A percentile compares a stretch with the other conserved stretches of the same genome.
Evolutionary conservation across 768 basidiomycete species (phyloP).

Genomic region (Coprinellus micaceus): DNA sequence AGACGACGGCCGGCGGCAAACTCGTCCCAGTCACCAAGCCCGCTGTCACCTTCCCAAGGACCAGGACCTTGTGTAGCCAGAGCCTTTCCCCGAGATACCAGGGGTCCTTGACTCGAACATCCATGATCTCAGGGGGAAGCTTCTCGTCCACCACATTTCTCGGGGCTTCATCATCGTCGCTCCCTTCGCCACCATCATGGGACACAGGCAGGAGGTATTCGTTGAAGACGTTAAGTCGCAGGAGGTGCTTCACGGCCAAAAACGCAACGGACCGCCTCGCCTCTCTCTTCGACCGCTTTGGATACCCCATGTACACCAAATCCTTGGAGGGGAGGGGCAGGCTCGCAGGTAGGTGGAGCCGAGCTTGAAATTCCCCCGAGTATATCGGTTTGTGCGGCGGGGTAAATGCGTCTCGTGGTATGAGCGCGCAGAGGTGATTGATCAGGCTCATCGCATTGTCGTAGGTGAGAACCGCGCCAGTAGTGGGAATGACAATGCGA

Average conservation of each 20-base stretch:
- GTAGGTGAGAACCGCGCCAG: conserved; percentile 78
- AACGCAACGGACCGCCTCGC: conserved; percentile 84
- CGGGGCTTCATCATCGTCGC: conserved; percentile 47
- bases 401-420: conserved; percentile 71
- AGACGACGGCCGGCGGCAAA: conserved; percentile 46
- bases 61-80: conserved; percentile 60
- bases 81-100: conserved; percentile 56
- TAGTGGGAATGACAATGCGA: conserved; percentile 65
- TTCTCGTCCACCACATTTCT: conserved; percentile 27
- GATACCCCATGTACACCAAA: conserved; percentile 57
- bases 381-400: conserved; percentile 57
- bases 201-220: conserved; percentile 77
- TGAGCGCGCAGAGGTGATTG: conserved; percentile 71
- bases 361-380: conserved; percentile 52
- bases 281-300: conserved; percentile 65
- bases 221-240: conserved; percentile 72
- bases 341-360: conserved; percentile 62
- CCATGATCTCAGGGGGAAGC: conserved; percentile 48
- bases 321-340: conserved; percentile 56
- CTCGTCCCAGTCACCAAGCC: conserved; percentile 67
- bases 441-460: conserved; percentile 70
- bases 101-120: conserved; percentile 61
- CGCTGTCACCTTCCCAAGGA: conserved; percentile 47
- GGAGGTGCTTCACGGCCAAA: conserved; percentile 65
- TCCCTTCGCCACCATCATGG: conserved; percentile 43